Evolutionary conservation across 2,329 filamentous ascomycete genomes (phyloP), one percentile per base, ranked within the genome.

Genomic region (Nemania sp.): DNA sequence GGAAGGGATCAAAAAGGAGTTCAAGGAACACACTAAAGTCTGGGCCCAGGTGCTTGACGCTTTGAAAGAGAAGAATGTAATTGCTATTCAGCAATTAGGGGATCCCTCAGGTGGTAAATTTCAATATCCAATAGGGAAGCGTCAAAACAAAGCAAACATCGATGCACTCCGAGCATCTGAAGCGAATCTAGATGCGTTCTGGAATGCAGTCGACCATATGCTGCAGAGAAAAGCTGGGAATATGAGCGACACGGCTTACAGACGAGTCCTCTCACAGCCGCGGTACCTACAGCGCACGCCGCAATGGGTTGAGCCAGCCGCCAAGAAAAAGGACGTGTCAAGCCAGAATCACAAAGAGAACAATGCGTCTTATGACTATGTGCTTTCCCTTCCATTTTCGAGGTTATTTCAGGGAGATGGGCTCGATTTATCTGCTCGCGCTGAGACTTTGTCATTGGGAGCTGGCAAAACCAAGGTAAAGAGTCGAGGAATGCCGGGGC

Each of bases 221-320:
- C 21, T 74, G 2, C 57, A 64, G 6, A 7, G 5, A 1, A 60
- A 62, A 3, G 57, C 42, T 13, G 68, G 70, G 5, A 66, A 65
- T 2, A 40, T 75, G 29, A 56, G 64, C 0, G 70, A 67, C 5
- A 71, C 71, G n/a, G 67, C 73, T 40, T 17, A 73, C 1, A 21
- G 67, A 9, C 58, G 62, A 1, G 59, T 79, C 0, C 65, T 80
- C 3, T 71, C 71, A 0, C 69, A 75, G 32, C 47, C 63, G 0
- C 76, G 78, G 3, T 66, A 62, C 1, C 65, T 85, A 6, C 77
- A 78, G 32, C 75, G 83, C n/a, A 86, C 81, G 0, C 72, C 77
- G 0, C 74, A 77, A 12, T 85, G 82, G 80, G 65, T 76, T 29
- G 78, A 81, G 54, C 74, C 75, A 0, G 42, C 66, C 7, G 43